A percentile compares a stretch with the other conserved stretches of the same genome.
These are phyloP conservation scores for Singerocomus rubriflavus DNA, from an alignment of 1,284 basidiomycete species.

Conservation along the genomic window DNA sequence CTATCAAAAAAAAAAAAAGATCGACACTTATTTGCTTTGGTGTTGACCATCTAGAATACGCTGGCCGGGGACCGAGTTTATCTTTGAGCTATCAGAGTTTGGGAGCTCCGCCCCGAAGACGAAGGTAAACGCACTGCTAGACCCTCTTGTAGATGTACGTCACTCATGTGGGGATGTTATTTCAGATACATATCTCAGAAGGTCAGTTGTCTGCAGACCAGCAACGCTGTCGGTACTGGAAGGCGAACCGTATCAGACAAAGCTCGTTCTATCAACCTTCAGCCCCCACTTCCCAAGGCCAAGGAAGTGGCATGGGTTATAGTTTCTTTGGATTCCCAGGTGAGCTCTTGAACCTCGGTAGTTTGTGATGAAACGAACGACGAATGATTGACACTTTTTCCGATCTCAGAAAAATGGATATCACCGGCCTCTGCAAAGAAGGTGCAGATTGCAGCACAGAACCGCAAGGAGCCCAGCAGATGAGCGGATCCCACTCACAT, in stretches of 20 bases:
- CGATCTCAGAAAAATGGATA: conserved; percentile 26
- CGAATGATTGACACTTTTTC: neutral
- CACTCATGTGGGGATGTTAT: neutral
- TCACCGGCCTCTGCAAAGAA: conserved; percentile 18
- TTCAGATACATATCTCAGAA: conserved; percentile 25
- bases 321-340: conserved; percentile 23
- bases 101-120: conserved; percentile 31
- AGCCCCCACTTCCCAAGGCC: conserved; percentile 4
- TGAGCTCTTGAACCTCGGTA: conserved; percentile 7
- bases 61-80: conserved; percentile 30
- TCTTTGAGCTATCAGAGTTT: conserved; percentile 26
- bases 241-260: conserved; percentile 29
- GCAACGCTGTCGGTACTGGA: conserved; percentile 32
- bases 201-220: conserved; percentile 22
- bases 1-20: too few relatives aligned
- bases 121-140: conserved; percentile 19
- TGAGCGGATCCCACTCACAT: neutral
- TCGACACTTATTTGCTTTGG: neutral
- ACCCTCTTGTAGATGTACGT: neutral
- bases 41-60: conserved; percentile 19
- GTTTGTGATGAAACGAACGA: neutral
- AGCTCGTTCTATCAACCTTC: conserved; percentile 30
- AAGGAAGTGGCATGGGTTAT: conserved; percentile 16
- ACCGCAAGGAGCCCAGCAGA: conserved; percentile 6
- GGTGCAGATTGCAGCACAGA: conserved; percentile 22